Base-by-base conservation (phyloP, 2,329 filamentous ascomycete genomes). In the Paracorniculantispora psalliotae region DNA sequence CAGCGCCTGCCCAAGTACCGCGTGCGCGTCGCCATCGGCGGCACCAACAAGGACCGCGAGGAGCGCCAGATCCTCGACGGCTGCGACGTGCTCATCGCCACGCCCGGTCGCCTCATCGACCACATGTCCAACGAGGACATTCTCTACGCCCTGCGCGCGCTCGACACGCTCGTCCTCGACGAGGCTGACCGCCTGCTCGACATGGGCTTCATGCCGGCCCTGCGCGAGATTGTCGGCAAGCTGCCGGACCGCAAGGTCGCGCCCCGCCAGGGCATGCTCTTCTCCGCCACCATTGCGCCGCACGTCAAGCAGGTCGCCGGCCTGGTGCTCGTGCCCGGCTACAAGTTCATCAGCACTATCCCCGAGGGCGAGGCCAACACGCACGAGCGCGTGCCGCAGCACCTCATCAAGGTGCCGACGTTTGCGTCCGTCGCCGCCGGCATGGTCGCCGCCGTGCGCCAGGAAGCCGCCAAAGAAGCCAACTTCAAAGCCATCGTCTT, bases 401-500 rank as follows among this genome's bases (percentile, higher is more conserved):
- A 86, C 61, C 75, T 87, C 17, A 81, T 93, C 61, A 75, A 78
- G 28, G 78, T 92, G 63, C 79, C 91, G n/a, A 80, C 84, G 2
- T 79, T 96, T 53, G 79, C 90, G 46, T 86, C 91, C 63, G 78
- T 93, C 70, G 80, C 74, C 59, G 79, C 76, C 66, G 83, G 71
- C 53, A 79, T 88, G 65, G 78, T 87, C 57, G 81, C 82, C 37
- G 80, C 84, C 60, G 75, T 87, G 19, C 73, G 75, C 2, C 70
- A 77, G 59, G 80, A 83, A 63, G 68, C 71, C 10, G 66, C 69
- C 4, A 68, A 69, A 51, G 66, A 69, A 12, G 72, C 75, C 6
- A 79, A 81, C 1, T 92, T 96, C 82, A 96, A 96, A 75, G 89
- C 89, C 30, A 92, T 96, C 64, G 76, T 93, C 37, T 96, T 93